Evolutionary conservation across 2,329 filamentous ascomycete genomes (phyloP).

Genomic region (Gyromitra esculenta): DNA sequence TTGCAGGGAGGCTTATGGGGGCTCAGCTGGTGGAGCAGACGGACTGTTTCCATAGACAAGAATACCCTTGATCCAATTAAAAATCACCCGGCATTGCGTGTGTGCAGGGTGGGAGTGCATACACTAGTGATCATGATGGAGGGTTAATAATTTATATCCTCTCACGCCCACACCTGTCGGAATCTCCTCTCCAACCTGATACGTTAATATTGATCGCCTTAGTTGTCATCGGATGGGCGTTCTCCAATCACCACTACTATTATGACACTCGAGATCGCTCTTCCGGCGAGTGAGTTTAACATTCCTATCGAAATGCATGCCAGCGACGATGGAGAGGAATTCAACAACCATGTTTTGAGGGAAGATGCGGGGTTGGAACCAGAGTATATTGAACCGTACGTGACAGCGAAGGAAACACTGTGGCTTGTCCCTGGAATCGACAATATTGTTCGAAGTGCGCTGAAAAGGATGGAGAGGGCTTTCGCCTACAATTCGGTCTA

Average conservation of each 20-base stretch:
- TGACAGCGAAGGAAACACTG: conserved; percentile 51
- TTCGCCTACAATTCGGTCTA: conserved; percentile 56
- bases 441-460: conserved; percentile 50
- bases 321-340: conserved; percentile 46
- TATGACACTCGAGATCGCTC: conserved; percentile 45
- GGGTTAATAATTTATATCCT: conserved; percentile 50
- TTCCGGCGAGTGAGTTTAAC: conserved; percentile 37
- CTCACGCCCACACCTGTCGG: conserved; percentile 38
- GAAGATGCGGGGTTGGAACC: conserved; percentile 47
- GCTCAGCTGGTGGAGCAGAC: conserved; percentile 32
- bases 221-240: conserved; percentile 38
- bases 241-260: conserved; percentile 35
- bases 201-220: conserved; percentile 31
- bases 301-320: conserved; percentile 46
- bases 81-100: conserved; percentile 38
- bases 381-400: conserved; percentile 50
- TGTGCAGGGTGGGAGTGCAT: conserved; percentile 19
- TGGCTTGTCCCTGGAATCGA: conserved; percentile 54
- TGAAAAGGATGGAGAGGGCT: conserved; percentile 54
- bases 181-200: conserved; percentile 26
- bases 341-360: conserved; percentile 46
- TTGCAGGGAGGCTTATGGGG: conserved; percentile 40
- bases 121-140: conserved; percentile 37
- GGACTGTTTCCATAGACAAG: conserved; percentile 22
- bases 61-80: conserved; percentile 45